These are phyloP conservation scores for Planoprotostelium fungivorum DNA, from an alignment of 78 protist species.

Conservation along the genomic window DNA sequence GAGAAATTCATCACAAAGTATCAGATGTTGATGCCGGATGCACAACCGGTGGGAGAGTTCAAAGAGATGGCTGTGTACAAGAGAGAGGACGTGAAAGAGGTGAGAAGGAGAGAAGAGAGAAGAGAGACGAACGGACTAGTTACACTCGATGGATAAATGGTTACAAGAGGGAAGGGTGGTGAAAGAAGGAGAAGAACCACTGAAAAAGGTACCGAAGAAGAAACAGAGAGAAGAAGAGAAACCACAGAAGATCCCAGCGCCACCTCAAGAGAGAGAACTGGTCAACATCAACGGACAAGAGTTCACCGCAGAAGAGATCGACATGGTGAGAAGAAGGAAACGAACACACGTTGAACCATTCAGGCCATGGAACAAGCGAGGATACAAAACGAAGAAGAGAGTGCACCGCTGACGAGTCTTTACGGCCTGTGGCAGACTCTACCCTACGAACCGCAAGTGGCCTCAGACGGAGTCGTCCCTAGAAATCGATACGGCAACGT, in stretches of 20 bases:
- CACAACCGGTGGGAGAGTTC: slow-evolving; percentile 33
- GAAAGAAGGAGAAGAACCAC: slow-evolving; percentile 28
- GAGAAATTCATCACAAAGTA: neutral
- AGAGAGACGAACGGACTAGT: neutral
- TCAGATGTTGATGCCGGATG: slow-evolving; percentile 10
- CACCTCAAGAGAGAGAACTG: neutral
- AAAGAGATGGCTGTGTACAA: slow-evolving; percentile 9
- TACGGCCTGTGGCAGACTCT: slow-evolving; percentile 52
- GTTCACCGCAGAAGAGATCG: neutral
- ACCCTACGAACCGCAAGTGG: slow-evolving; percentile 11
- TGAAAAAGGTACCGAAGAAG: slow-evolving; percentile 18
- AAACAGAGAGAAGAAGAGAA: neutral
- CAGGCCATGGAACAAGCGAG: neutral
- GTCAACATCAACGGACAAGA: neutral
- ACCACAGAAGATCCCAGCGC: neutral
- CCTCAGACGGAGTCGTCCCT: slow-evolving; percentile 21
- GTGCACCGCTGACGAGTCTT: slow-evolving; percentile 18
- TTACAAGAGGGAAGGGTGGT: slow-evolving; percentile 36
- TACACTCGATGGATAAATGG: slow-evolving; percentile 57
- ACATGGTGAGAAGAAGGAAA: neutral
- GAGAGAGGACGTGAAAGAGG: neutral
- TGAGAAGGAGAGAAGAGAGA: neutral
- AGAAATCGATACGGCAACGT: slow-evolving; percentile 38
- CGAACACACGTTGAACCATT: neutral
- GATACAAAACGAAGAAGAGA: neutral